These are phyloP conservation scores for Ceratobasidium sp. DNA, from an alignment of 1,284 basidiomycete species.

Conservation along the genomic window DNA sequence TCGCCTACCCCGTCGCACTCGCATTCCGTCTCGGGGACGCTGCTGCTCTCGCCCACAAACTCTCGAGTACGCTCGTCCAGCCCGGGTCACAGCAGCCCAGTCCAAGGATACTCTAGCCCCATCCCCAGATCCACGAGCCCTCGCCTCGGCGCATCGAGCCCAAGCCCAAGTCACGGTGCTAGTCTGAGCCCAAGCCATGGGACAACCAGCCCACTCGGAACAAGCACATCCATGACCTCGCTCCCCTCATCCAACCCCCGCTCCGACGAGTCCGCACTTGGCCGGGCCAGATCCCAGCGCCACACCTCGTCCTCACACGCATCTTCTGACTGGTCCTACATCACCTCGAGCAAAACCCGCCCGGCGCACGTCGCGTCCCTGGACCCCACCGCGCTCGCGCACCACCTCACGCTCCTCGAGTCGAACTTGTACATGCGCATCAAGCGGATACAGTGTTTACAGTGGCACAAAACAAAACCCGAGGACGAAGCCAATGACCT, in stretches of 20 bases:
- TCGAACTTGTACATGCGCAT: slow-evolving; percentile 64
- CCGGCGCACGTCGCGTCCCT: no score
- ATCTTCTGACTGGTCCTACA: background rate
- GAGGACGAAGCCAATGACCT: slow-evolving; percentile 54
- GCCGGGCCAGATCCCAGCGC: background rate
- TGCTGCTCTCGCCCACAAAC: background rate
- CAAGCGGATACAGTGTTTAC: slow-evolving; percentile 65
- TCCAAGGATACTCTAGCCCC: background rate
- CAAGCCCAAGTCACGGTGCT: background rate
- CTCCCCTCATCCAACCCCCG: background rate
- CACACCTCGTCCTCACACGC: background rate
- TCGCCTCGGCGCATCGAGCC: background rate
- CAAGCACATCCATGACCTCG: slow-evolving; percentile 1
- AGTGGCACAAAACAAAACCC: slow-evolving; percentile 52
- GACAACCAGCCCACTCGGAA: background rate
- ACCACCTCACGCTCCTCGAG: slow-evolving; percentile 68
- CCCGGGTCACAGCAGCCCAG: background rate
- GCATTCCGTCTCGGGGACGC: background rate
- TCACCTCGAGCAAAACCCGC: background rate
- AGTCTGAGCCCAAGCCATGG: no score
- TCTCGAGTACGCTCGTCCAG: background rate
- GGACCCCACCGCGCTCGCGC: slow-evolving; percentile 63
- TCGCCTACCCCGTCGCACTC: background rate
- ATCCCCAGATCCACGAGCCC: background rate
- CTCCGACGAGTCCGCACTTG: background rate